Base-by-base conservation (phyloP, 495 filamentous ascomycete genomes). In the Talaromyces nanjingensis region DNA sequence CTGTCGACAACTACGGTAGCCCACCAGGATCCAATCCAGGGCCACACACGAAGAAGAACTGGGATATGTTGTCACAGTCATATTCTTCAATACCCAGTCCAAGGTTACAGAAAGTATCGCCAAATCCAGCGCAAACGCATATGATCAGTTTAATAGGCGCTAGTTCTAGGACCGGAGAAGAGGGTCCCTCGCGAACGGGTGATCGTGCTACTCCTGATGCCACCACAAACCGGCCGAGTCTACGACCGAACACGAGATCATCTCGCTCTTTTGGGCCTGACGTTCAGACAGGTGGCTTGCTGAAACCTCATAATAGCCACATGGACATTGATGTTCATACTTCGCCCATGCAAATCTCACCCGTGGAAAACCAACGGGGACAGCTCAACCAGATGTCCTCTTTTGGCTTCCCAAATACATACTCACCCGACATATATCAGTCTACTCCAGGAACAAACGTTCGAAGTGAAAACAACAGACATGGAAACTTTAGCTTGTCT, bases 81-180 rank as follows among this genome's bases (percentile, higher is more conserved):
- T 86, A 86, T 64, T 88, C 89, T 4, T 84, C 85, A 20, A 83
- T 87, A 12, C 77, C 83, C 6, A 87, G 91, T 60, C 90, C 91
- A 22, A 86, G 84, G 64, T 77, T 86, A 52, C 77, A 93, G 7
- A 81, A 88, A 0, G 71, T 89, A 27, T 86, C 93, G 63, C 84
- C 89, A 57, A 90, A 93, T 63, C 82, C 86, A 2, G 85, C 11
- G 6, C 60, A 52, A 31, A 31, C 14, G n/a, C 60, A 49, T 33
- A 47, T 54, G 18, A 31, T 62, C 16, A 33, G 9, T n/a, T 24
- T 62, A 11, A n/a, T 33, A 20, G 60, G 47, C 27, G 22, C 45
- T 5, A 22, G 9, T 6, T 49, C 42, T 53, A 12, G 12, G 3
- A 14, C 60, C 12, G 31, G 27, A 2, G n/a, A 24, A 29, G 22